Conservation (phyloP, 2,329 filamentous ascomycete species). For the Fusarium torreyae region DNA sequence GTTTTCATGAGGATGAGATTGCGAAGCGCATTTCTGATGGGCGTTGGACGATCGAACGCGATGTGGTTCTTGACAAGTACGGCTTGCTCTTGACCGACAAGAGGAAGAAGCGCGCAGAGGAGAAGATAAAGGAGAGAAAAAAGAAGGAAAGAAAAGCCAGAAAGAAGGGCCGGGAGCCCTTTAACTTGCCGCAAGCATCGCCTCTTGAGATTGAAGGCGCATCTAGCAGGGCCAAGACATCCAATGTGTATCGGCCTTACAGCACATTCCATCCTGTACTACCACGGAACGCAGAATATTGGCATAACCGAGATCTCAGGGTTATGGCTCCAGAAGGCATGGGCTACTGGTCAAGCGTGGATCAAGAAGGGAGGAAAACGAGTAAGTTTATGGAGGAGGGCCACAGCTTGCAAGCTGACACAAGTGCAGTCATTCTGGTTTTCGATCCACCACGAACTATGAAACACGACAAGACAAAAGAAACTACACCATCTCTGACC, state of each 20-base stretch:
- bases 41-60: conserved; percentile 27
- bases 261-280: conserved; percentile 48
- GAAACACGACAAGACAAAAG: conserved; percentile 40
- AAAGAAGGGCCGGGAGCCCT: background rate
- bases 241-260: conserved; percentile 50
- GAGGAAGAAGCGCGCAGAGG: conserved; percentile 22
- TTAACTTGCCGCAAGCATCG: conserved; percentile 2
- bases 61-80: conserved; percentile 21
- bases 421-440: conserved; percentile 39
- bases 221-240: conserved; percentile 38
- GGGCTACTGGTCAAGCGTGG: conserved; percentile 46
- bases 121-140: conserved; percentile 9
- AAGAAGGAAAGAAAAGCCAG: conserved; percentile 18
- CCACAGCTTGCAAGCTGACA: conserved; percentile 5
- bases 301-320: conserved; percentile 49
- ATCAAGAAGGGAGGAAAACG: conserved; percentile 36
- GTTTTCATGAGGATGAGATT: conserved; percentile 25
- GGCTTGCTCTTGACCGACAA: conserved; percentile 25
- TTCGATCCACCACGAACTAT: conserved; percentile 47
- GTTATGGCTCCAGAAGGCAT: conserved; percentile 50
- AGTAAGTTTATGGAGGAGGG: conserved; percentile 24
- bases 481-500: conserved; percentile 41
- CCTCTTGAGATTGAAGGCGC: conserved; percentile 16
- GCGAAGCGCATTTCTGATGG: conserved; percentile 22
- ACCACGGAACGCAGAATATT: conserved; percentile 41